Base-by-base conservation (phyloP, 2,329 filamentous ascomycete species). In the Neonectria hederae region DNA sequence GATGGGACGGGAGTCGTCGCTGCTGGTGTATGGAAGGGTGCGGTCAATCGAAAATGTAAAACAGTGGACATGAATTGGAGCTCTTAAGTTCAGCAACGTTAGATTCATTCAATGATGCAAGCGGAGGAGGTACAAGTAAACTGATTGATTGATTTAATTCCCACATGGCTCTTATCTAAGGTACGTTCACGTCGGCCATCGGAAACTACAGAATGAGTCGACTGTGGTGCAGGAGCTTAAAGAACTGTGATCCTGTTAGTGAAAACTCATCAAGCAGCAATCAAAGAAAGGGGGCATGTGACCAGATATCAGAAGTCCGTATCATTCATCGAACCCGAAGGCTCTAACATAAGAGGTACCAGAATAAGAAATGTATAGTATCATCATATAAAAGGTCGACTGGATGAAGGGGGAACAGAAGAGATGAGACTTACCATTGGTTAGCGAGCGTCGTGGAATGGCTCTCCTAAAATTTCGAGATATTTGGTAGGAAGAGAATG, bases 341-440 rank as follows among this genome's bases (percentile, higher is more conserved):
- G 76, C 85, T 84, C 89, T 96, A 90, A 92, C 88, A 93, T 93
- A 96, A 97, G 94, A 97, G 94, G 93, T 97, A 94, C 93, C 93
- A 97, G 92, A 97, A 83, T 82, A 81, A 82, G 74, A 83, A 84
- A 83, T 82, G 84, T 84, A 78, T 79, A 80, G 76, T 89, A 86
- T 95, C 92, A 94, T 95, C 92, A 93, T 87, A 73, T 75, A 24
- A 56, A 59, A 62, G 69, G 65, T 69, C 63, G 61, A 74, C 77
- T 72, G 65, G 49, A 43, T 59, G 52, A 51, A 68, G 67, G 42
- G 45, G 61, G 56, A 17, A 52, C 14, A 49, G 13, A 14, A 42
- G 24, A 30, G n/a, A 19, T 11, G 22, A 7, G 62, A 74, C 81
- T 80, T 81, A 83, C 80, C 75, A 67, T 65, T 17, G 21, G 21